Base-by-base conservation (phyloP, 108 stramenopile genomes). In the Nitzschia sp. region DNA sequence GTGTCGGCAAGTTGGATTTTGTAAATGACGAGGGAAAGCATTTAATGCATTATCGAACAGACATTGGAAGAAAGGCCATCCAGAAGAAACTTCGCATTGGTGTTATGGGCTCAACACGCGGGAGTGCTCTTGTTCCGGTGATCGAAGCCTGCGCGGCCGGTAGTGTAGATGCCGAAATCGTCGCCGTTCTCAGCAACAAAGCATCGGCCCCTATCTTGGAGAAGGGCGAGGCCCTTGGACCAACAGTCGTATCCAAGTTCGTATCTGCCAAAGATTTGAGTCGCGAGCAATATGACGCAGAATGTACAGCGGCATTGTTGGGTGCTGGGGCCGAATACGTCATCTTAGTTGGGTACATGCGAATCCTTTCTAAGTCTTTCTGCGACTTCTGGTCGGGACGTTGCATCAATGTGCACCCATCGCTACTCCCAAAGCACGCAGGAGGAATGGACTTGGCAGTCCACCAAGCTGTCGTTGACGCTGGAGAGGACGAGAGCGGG, bases 381-480 rank as follows among this genome's bases (percentile, higher is more conserved):
- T 85, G 83, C 58, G 82, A 87, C 33, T 91, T 84, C 58, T 98
- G 97, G 97, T 74, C 79, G 34, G 91, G 88, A 38, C 85, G 96
- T 22, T 98, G 97, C 80, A 82, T 94, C 38, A 99, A 99, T 77
- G 99, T 99, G 28, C 99, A 99, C 77, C 99, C 99, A 15, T 97
- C 97, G 9, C 92, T 99, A 63, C 89, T 99, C 13, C 99, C 99
- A 16, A 93, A 92, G 61, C 96, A 97, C 80, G 96, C 97, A 38
- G 99, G 99, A 1, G 96, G 97, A n/a, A 99, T 99, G 99, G 99
- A 99, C 76, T 64, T 82, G 48, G 50, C 94, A 66, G 98, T 99
- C 6, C 99, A 99, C 75, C 91, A 95, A 74, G 97, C 95, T 29
- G 99, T 98, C 27, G 80, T 99, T 54, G 97, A 94, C 65, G 96